Base-by-base conservation (phyloP, 2,329 filamentous ascomycete genomes). In the Colletotrichum sp. region DNA sequence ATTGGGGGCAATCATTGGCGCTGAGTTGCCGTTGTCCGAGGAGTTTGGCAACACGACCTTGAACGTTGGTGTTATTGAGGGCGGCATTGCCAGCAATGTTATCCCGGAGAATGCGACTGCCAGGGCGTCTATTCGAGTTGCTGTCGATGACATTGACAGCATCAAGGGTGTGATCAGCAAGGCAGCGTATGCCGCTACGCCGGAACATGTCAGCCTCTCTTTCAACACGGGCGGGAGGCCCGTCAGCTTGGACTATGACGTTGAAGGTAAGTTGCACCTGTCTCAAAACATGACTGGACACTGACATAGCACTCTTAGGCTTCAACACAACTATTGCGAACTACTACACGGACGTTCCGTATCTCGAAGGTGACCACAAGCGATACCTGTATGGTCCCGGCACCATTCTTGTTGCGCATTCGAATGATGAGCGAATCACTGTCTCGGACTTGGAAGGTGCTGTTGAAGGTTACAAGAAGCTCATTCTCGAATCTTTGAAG, bases 301-400 rank as follows among this genome's bases (percentile, higher is more conserved):
- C 55, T 76, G 80, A 51, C 78, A 64, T 72, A 2, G 34, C 15
- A 18, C n/a, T 7, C 15, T 6, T 47, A 91, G 90, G 94, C 0
- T 98, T 98, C 76, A 92, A 97, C 21, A 92, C 90, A 0, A 91
- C 93, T 59, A 92, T 94, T 0, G 94, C 96, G 59, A 98, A 98
- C 82, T 98, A 98, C 80, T 96, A 96, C 12, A 98, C 97, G 1
- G 96, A 98, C 82, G 92, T 98, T 31, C 94, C 95, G 1, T 92
- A 95, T 77, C 83, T 98, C 55, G 83, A 90, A 29, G 91, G 94
- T 15, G 87, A 92, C 66, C 91, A 95, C 76, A 92, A 87, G 15
- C 88, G 88, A 67, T 93, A 93, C 77, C 84, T 93, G 12, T 93
- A 93, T 79, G 92, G 92, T 0, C 92, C 92, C 0, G 92, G 92